Percentiles rank a stretch among this genome's conserved stretches.
Conservation (phyloP, 2,329 filamentous ascomycete species). For the Metarhizium anisopliae region DNA sequence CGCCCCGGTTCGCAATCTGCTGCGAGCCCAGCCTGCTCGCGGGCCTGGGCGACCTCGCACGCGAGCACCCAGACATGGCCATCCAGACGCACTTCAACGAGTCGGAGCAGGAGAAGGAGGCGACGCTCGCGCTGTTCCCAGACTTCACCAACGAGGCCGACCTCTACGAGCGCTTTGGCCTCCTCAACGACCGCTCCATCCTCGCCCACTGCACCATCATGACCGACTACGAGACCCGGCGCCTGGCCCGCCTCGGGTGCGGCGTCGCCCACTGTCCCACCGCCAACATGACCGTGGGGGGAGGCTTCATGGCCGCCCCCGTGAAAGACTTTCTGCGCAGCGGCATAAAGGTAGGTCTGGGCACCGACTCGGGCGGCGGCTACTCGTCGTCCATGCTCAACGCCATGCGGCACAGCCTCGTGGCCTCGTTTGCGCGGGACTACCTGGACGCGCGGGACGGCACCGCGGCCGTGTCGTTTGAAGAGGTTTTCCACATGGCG, state of each 20-base stretch:
- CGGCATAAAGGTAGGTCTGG: constrained; percentile 57
- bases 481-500: constrained; percentile 49
- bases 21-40: constrained; percentile 45
- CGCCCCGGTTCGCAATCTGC: constrained; percentile 52
- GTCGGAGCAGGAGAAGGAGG: constrained; percentile 48
- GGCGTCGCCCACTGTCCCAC: constrained; percentile 58
- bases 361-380: constrained; percentile 56
- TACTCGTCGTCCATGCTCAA: constrained; percentile 52
- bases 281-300: constrained; percentile 53
- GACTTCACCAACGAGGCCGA: constrained; percentile 47
- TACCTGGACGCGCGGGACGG: constrained; percentile 32
- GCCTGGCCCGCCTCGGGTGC: constrained; percentile 37
- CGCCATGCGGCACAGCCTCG: constrained; percentile 48
- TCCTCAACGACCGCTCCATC: constrained; percentile 48
- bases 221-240: constrained; percentile 43
- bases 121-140: constrained; percentile 47
- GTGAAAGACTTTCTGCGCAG: constrained; percentile 46
- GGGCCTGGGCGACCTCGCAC: constrained; percentile 46
- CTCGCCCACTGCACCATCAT: constrained; percentile 60
- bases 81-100: constrained; percentile 64
- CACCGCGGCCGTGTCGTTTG: constrained; percentile 30
- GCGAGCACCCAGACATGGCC: constrained; percentile 36
- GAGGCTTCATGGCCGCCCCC: constrained; percentile 53
- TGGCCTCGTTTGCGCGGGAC: constrained; percentile 41
- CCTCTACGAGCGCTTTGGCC: constrained; percentile 45